Percentiles rank a stretch among this genome's conserved stretches.
Conservation (phyloP, 495 filamentous ascomycete species). For the Ramalina intermedia region DNA sequence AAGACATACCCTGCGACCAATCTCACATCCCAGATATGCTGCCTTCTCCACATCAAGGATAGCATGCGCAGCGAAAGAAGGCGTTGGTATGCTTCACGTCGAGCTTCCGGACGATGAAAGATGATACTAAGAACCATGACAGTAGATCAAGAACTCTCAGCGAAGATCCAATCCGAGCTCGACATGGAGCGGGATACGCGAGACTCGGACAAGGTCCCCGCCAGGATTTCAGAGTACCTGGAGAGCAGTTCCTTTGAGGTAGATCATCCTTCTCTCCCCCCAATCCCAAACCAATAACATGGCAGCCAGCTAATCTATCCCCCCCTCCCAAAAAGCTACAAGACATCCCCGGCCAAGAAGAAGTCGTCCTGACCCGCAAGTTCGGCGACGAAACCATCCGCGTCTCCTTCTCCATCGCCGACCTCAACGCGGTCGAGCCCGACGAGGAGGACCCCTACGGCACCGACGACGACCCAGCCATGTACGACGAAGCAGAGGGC, state of each 20-base stretch:
- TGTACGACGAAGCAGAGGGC: slow-evolving; percentile 32
- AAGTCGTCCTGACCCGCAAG: slow-evolving; percentile 68
- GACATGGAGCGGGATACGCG: slow-evolving; percentile 43
- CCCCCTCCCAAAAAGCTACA: slow-evolving; percentile 36
- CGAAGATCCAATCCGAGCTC: slow-evolving; percentile 68
- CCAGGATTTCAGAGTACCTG: slow-evolving; percentile 56
- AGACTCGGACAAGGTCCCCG: slow-evolving; percentile 41
- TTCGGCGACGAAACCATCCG: slow-evolving; percentile 87
- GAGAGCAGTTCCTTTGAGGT: slow-evolving; percentile 50
- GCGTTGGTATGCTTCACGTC: slow-evolving; percentile 32
- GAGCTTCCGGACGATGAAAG: background rate
- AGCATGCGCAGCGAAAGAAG: slow-evolving; percentile 36
- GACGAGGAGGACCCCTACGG: slow-evolving; percentile 39
- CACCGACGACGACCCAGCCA: slow-evolving; percentile 18
- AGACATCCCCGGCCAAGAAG: slow-evolving; percentile 70
- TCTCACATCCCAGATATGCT: slow-evolving; percentile 40
- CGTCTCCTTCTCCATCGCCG: slow-evolving; percentile 84
- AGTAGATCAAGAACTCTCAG: slow-evolving; percentile 56
- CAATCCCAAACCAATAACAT: background rate
- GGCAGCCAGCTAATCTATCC: background rate
- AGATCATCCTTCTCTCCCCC: background rate
- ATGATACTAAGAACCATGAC: slow-evolving; percentile 9
- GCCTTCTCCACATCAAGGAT: slow-evolving; percentile 59
- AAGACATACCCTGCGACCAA: slow-evolving; percentile 36
- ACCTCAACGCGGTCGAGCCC: slow-evolving; percentile 61